Evolutionary conservation across 2,329 filamentous ascomycete genomes (phyloP).

Genomic region (Sarocladium kiliense): DNA sequence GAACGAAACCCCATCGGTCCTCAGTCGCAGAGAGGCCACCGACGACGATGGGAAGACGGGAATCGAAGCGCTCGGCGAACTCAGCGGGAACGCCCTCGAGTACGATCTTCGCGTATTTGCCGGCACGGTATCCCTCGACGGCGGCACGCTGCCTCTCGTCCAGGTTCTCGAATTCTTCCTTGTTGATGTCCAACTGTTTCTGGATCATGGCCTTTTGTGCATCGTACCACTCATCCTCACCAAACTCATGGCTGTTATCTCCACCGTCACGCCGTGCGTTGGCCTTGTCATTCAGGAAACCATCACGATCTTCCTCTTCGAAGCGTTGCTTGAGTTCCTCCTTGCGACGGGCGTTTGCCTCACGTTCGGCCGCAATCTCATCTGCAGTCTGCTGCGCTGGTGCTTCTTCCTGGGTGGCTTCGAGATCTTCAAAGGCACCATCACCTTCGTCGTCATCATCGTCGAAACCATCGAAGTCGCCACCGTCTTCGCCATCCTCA

Average conservation of each 20-base stretch:
- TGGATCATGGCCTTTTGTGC: constrained; percentile 90
- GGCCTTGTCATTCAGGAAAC: constrained; percentile 85
- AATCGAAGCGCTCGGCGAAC: constrained; percentile 77
- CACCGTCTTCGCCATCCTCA: constrained; percentile 23
- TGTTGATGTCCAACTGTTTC: constrained; percentile 96
- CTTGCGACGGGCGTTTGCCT: constrained; percentile 84
- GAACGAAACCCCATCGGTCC: constrained; percentile 91
- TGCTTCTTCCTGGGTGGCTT: constrained; percentile 61
- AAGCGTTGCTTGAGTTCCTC: constrained; percentile 93
- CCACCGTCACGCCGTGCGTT: constrained; percentile 66
- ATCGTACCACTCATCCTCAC: constrained; percentile 98
- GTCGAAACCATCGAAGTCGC: constrained; percentile 45
- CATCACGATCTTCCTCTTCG: constrained; percentile 96
- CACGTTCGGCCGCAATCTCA: constrained; percentile 81
- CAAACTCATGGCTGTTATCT: constrained; percentile 68
- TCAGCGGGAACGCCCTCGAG: constrained; percentile 86
- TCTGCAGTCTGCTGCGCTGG: constrained; percentile 38
- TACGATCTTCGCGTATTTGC: constrained; percentile 88
- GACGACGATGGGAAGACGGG: constrained; percentile 77
- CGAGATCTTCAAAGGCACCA: constrained; percentile 49
- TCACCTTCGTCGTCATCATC: constrained; percentile 53
- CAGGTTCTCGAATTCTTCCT: constrained; percentile 81
- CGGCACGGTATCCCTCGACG: constrained; percentile 87
- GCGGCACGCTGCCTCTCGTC: constrained; percentile 78
- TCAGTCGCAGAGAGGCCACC: constrained; percentile 92